Conservation (phyloP, 2,329 filamentous ascomycete species). For the Penicillium sp. region DNA sequence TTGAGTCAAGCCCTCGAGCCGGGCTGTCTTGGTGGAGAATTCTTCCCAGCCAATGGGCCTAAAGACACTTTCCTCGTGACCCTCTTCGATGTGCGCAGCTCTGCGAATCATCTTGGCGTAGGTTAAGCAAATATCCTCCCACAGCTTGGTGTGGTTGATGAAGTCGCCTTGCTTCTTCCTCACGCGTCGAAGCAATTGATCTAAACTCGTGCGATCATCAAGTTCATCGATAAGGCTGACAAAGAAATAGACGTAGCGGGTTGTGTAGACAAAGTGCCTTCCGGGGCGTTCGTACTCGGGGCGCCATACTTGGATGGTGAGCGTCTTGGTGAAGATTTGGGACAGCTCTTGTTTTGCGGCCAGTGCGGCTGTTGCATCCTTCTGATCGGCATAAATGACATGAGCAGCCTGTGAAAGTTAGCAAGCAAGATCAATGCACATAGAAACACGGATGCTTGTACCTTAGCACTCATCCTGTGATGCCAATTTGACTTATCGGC, state of each 20-base stretch:
- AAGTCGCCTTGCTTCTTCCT: slow-evolving; percentile 76
- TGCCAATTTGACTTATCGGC: slow-evolving; percentile 96
- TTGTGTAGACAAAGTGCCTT: slow-evolving; percentile 86
- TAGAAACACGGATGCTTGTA: slow-evolving; percentile 36
- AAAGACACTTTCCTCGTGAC: slow-evolving; percentile 62
- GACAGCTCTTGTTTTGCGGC: slow-evolving; percentile 74
- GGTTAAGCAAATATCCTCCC: slow-evolving; percentile 56
- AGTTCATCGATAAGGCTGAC: slow-evolving; percentile 68
- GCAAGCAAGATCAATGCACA: slow-evolving; percentile 23
- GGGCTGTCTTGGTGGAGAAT: slow-evolving; percentile 56
- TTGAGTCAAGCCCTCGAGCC: slow-evolving; percentile 57
- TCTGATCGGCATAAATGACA: slow-evolving; percentile 56
- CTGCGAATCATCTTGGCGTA: slow-evolving; percentile 58
- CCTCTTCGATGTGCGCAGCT: slow-evolving; percentile 54
- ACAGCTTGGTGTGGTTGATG: slow-evolving; percentile 58
- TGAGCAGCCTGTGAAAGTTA: slow-evolving; percentile 49
- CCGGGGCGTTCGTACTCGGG: slow-evolving; percentile 81
- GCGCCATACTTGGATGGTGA: slow-evolving; percentile 92
- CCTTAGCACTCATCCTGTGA: slow-evolving; percentile 79
- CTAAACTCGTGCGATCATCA: slow-evolving; percentile 69
- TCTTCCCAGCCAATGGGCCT: slow-evolving; percentile 61
- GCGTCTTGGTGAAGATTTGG: slow-evolving; percentile 88
- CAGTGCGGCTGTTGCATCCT: slow-evolving; percentile 50
- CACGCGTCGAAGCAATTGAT: slow-evolving; percentile 71
- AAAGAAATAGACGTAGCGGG: slow-evolving; percentile 80